phyloP scores from a whole-genome alignment of 352 stramenopile genomes.

The Globisporangium parvum region DNA sequence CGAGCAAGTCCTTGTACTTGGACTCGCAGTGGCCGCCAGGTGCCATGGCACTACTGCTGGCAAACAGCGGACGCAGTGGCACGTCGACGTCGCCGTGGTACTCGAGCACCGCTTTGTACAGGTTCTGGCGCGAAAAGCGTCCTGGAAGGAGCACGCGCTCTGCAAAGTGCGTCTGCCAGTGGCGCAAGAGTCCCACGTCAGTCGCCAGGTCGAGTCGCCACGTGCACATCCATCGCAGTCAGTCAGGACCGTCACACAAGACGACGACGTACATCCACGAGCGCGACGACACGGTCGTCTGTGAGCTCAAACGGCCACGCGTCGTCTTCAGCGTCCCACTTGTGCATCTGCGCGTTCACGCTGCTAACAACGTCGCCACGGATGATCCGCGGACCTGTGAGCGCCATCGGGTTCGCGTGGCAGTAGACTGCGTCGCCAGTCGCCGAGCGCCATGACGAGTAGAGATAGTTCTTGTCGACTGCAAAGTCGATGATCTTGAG shows the following conservation, averaged over 20 bases:
- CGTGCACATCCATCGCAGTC: background rate
- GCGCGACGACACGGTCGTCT: constrained; percentile 25
- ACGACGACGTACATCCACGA: constrained; percentile 36
- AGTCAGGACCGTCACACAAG: background rate
- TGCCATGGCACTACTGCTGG: constrained; percentile 6
- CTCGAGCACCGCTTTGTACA: constrained; percentile 58
- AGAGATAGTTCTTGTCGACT: constrained; percentile 59
- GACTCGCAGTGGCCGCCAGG: constrained; percentile 29
- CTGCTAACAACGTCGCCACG: constrained; percentile 44
- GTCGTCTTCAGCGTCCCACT: constrained; percentile 49
- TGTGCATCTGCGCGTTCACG: constrained; percentile 58
- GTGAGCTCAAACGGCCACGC: constrained; percentile 52
- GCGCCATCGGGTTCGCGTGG: constrained; percentile 62
- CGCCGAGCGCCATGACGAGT: constrained; percentile 64
- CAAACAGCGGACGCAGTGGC: constrained; percentile 24
- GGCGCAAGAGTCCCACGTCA: background rate
- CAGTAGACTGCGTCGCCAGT: constrained; percentile 54
- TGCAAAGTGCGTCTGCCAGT: constrained; percentile 41
- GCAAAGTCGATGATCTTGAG: constrained; percentile 71
- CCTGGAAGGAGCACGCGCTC: constrained; percentile 54
- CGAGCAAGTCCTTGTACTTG: constrained; percentile 59
- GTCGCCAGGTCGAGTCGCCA: background rate
- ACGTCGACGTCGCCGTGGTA: constrained; percentile 25
- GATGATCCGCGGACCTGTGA: constrained; percentile 54
- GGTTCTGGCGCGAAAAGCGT: constrained; percentile 57